Percentiles rank a stretch among this genome's conserved stretches.
phyloP scores from a whole-genome alignment of 163 green algal species.

The Prototheca wickerhamii region DNA sequence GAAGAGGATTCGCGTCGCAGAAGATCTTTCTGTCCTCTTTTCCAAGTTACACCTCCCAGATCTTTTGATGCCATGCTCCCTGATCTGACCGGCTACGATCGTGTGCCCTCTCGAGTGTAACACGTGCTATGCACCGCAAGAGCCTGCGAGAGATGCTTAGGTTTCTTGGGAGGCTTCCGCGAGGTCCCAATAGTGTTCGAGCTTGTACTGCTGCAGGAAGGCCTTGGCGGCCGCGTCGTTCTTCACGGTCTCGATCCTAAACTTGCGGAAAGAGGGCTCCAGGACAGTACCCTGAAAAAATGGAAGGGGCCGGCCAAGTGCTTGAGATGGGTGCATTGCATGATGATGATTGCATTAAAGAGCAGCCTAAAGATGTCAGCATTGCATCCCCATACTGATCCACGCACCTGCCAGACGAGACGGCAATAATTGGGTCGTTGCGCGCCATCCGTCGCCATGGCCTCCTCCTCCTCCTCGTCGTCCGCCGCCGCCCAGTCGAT shows the following conservation, averaged over 20 bases:
- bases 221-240: slow-evolving; percentile 26
- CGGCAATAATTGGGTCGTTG: slow-evolving; percentile 43
- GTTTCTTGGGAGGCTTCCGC: too few relatives aligned
- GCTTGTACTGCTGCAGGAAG: slow-evolving; percentile 38
- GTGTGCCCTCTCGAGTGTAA: too few relatives aligned
- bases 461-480: slow-evolving; percentile 40
- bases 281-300: slow-evolving; percentile 63
- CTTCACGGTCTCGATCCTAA: slow-evolving; percentile 22
- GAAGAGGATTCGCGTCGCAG: neutral
- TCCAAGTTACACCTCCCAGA: neutral
- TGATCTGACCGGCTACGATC: too few relatives aligned
- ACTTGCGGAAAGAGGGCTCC: slow-evolving; percentile 48
- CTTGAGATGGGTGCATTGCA: too few relatives aligned
- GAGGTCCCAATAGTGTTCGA: slow-evolving; percentile 80
- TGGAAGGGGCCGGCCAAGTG: too few relatives aligned
- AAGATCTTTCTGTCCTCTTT: neutral
- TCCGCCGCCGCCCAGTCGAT: slow-evolving; percentile 77
- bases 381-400: neutral
- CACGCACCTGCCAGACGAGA: slow-evolving; percentile 40
- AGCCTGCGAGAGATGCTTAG: slow-evolving; percentile 7
- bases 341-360: too few relatives aligned
- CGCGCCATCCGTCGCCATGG: slow-evolving; percentile 11
- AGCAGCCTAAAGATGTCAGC: neutral
- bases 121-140: neutral
- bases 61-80: neutral